A percentile compares a stretch with the other conserved stretches of the same genome.
Evolutionary conservation across 116 monocot genomes (phyloP).

Genomic region (Zostera marina): DNA sequence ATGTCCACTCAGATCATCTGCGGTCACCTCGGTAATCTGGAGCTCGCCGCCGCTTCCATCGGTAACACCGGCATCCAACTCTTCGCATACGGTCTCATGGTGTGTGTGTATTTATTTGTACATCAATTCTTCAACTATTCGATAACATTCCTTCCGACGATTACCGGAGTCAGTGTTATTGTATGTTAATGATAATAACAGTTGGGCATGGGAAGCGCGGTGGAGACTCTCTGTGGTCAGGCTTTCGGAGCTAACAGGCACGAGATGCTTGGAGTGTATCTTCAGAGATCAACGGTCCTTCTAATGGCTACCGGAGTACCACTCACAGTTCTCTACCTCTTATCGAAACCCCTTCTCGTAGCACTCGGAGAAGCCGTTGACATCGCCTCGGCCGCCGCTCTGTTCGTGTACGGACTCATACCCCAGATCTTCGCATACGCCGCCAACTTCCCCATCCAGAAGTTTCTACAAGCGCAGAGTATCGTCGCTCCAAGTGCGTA

Average conservation of each 20-base stretch:
- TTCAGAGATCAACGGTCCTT: constrained; percentile 59
- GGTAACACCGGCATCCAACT: constrained; percentile 86
- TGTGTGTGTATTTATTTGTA: constrained; percentile 4
- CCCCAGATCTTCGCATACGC: constrained; percentile 94
- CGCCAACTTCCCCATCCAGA: constrained; percentile 74
- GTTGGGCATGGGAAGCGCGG: constrained; percentile 86
- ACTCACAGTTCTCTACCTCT: constrained; percentile 40
- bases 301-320: constrained; percentile 45
- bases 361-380: constrained; percentile 53
- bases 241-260: constrained; percentile 61
- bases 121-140: not conserved
- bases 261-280: constrained; percentile 72
- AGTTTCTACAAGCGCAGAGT: constrained; percentile 79
- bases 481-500: constrained; percentile 68
- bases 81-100: constrained; percentile 86
- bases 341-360: constrained; percentile 42
- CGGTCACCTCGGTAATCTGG: constrained; percentile 80
- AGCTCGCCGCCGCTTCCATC: constrained; percentile 78
- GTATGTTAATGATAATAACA: constrained; percentile 2
- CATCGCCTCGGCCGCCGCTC: constrained; percentile 47
- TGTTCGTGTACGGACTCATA: constrained; percentile 81
- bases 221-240: constrained; percentile 83
- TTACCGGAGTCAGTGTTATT: too few relatives aligned
- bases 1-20: constrained; percentile 73
- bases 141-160: too few relatives aligned